Percentiles rank a stretch among this genome's conserved stretches.
These are phyloP conservation scores for Rubus parviflorus DNA, from an alignment of 306 rosid genomes.

Conservation along the genomic window DNA sequence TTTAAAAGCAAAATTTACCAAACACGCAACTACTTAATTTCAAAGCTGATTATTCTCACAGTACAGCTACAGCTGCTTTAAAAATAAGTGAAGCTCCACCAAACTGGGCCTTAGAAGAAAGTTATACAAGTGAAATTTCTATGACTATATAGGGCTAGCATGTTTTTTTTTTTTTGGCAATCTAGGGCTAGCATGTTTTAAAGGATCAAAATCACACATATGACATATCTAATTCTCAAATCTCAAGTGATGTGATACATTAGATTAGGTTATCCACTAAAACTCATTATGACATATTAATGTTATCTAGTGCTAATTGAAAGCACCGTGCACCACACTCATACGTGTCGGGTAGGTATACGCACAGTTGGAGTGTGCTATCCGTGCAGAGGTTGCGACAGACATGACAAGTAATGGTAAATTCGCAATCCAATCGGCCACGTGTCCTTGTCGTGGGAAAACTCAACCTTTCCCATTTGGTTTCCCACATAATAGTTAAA, in stretches of 20 bases:
- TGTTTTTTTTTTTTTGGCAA: neutral
- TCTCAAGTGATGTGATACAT: neutral
- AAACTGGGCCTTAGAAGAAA: too few species aligned
- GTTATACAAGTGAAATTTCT: too few species aligned
- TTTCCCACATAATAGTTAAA: neutral
- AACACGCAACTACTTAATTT: too few species aligned
- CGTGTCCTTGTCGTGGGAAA: neutral
- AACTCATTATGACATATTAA: too few species aligned
- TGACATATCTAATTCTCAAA: neutral
- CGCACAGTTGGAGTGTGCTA: neutral
- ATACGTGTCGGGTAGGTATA: neutral
- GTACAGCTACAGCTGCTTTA: too few species aligned
- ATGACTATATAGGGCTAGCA: neutral
- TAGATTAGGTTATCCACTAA: neutral
- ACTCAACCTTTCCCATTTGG: neutral
- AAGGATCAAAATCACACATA: neutral
- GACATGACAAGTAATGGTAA: neutral
- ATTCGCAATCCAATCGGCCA: neutral
- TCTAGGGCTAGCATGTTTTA: neutral
- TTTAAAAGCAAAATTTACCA: too few species aligned
- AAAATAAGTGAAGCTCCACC: too few species aligned
- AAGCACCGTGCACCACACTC: neutral
- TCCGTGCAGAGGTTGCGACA: neutral
- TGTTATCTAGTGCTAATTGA: too few species aligned
- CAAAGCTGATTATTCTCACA: too few species aligned